phyloP scores from a whole-genome alignment of 495 filamentous ascomycete genomes.

The Talaromyces stipitatus region DNA sequence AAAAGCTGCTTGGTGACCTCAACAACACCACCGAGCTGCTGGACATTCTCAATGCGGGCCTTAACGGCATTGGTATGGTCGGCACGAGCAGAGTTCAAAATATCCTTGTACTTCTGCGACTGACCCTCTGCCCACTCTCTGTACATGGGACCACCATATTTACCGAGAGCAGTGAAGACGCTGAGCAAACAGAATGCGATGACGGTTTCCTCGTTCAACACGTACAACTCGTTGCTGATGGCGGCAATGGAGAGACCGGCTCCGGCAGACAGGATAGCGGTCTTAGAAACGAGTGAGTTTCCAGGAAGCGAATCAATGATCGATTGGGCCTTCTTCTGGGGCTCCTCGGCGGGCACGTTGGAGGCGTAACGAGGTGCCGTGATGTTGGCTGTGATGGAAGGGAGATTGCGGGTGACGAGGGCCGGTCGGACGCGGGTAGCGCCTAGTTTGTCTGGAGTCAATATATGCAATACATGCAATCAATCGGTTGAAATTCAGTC shows the following conservation, averaged over 20 bases:
- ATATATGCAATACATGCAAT: no score
- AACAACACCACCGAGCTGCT: slow-evolving; percentile 86
- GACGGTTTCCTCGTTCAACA: slow-evolving; percentile 96
- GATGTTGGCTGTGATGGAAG: slow-evolving; percentile 59
- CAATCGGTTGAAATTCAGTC: background rate
- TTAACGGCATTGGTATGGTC: slow-evolving; percentile 95
- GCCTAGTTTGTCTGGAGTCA: slow-evolving; percentile 50
- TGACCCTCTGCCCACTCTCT: slow-evolving; percentile 84
- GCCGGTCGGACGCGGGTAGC: slow-evolving; percentile 81
- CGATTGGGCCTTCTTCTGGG: slow-evolving; percentile 90
- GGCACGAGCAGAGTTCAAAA: slow-evolving; percentile 85
- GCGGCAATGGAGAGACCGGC: slow-evolving; percentile 88
- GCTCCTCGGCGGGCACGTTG: slow-evolving; percentile 72
- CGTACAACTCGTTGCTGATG: slow-evolving; percentile 98
- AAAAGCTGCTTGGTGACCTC: slow-evolving; percentile 96
- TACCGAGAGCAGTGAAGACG: slow-evolving; percentile 80
- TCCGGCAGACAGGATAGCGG: slow-evolving; percentile 86
- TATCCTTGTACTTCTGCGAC: slow-evolving; percentile 78
- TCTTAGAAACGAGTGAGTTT: slow-evolving; percentile 82
- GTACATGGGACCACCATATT: slow-evolving; percentile 90
- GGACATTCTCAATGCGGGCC: slow-evolving; percentile 83
- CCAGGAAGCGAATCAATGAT: slow-evolving; percentile 86
- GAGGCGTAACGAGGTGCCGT: slow-evolving; percentile 60
- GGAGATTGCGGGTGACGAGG: slow-evolving; percentile 58
- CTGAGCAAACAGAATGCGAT: slow-evolving; percentile 81